Evolutionary conservation across 2,329 filamentous ascomycete species (phyloP), one percentile per base, ranked within the genome.

Genomic region (Pseudogymnoascus pannorum): DNA sequence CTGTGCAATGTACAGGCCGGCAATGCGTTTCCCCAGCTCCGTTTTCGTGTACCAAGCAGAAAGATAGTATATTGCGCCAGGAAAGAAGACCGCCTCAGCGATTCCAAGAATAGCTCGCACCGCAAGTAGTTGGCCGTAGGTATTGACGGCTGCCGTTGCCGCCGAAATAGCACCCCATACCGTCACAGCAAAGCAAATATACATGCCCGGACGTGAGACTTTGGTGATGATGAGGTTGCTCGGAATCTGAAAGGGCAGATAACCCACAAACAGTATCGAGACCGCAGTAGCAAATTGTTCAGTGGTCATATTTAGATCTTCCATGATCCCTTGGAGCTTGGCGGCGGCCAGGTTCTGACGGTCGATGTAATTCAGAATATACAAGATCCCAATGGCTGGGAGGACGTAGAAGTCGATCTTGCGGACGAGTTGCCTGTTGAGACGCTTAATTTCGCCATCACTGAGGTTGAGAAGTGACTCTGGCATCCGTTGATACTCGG

Each of bases 181-280:
- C 8, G 65, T 63, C 7, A 71, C 70, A 6, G 68, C 66, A 44
- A 58, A 58, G 60, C 69, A 70, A 38, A 73, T 69, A 60, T 73
- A 72, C 57, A 66, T 61, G n/a, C 65, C 66, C 22, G 66, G 66
- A 16, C 62, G 67, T 42, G 61, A 40, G 51, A 66, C 64, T 54
- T 61, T 66, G 51, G 67, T 68, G 57, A 71, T 66, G 61, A 70
- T 61, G 57, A 72, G 64, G 61, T 72, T 72, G 36, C 61, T 65
- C 6, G 70, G 69, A 51, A 71, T 72, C 66, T 78, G 75, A 70
- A 77, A 77, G 51, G 76, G 70, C 12, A 78, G 63, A 61, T 78
- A 79, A 20, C 77, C 76, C 9, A 77, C 76, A 62, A 78, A 78
- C 11, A 79, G 71, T 51, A 79, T 78, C 24, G 74, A 75, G 22